Evolutionary conservation across 2,329 filamentous ascomycete species (phyloP).

Genomic region (Ophiognomonia clavigignenti-juglandacearum): DNA sequence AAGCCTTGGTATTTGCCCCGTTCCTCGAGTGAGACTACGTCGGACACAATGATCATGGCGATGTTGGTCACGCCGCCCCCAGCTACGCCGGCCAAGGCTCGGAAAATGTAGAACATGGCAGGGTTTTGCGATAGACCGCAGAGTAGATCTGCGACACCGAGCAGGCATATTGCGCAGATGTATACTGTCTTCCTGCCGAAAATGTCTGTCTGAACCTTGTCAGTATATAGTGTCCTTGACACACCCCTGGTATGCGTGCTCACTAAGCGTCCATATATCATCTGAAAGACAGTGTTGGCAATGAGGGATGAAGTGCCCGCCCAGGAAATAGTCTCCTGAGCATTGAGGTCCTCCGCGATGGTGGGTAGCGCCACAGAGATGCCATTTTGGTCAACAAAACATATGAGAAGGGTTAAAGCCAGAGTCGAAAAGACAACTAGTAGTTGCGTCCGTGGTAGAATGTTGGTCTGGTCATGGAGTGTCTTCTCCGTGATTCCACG

Average conservation of each 20-base stretch:
- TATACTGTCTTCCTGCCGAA: constrained; percentile 57
- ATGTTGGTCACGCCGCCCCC: constrained; percentile 55
- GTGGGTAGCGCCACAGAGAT: constrained; percentile 46
- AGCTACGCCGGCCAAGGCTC: constrained; percentile 55
- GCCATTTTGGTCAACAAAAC: constrained; percentile 53
- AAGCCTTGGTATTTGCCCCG: constrained; percentile 50
- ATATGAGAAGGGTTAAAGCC: constrained; percentile 46
- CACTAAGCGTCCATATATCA: constrained; percentile 54
- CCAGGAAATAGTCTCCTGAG: constrained; percentile 48
- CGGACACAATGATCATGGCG: constrained; percentile 57
- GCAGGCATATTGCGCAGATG: constrained; percentile 44
- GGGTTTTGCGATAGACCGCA: constrained; percentile 52
- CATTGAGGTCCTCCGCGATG: constrained; percentile 41
- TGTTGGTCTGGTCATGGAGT: constrained; percentile 51
- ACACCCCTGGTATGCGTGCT: neutral
- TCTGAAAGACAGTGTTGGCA: constrained; percentile 57
- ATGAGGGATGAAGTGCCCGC: constrained; percentile 47
- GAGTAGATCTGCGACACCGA: constrained; percentile 52
- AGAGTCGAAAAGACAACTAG: constrained; percentile 46
- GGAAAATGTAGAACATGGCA: constrained; percentile 56
- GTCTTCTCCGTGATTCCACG: constrained; percentile 33
- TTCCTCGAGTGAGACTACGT: constrained; percentile 53
- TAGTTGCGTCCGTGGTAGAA: constrained; percentile 45
- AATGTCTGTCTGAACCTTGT: constrained; percentile 43
- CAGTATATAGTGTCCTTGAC: neutral